These are phyloP conservation scores for Plectranthus barbatus DNA, from an alignment of 257 asterid genomes.

Conservation along the genomic window DNA sequence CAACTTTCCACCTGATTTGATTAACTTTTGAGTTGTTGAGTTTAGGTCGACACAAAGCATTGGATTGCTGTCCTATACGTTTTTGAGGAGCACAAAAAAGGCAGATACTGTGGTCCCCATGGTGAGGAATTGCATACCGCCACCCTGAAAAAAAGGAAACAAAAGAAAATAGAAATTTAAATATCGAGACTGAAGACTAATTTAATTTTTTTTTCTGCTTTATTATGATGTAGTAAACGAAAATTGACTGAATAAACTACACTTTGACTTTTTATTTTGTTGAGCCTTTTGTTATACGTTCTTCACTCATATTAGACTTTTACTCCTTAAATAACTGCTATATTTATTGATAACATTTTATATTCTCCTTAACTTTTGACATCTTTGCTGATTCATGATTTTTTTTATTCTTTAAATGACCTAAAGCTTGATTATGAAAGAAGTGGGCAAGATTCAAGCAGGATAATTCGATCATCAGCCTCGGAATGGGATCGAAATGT, in stretches of 20 bases:
- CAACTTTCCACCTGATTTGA: neutral
- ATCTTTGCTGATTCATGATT: slow-evolving; percentile 6
- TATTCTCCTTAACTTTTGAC: neutral
- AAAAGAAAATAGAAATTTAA: neutral
- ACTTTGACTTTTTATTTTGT: too few species aligned
- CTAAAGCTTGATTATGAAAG: slow-evolving; percentile 54
- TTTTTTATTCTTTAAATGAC: slow-evolving; percentile 15
- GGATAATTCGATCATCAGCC: slow-evolving; percentile 33
- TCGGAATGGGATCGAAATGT: slow-evolving; percentile 54
- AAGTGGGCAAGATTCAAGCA: slow-evolving; percentile 35
- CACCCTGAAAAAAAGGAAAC: neutral
- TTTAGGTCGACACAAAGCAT: slow-evolving; percentile 74
- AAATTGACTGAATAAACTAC: neutral
- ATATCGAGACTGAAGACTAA: neutral
- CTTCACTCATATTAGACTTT: neutral
- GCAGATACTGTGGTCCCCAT: slow-evolving; percentile 89
- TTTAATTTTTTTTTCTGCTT: too few species aligned
- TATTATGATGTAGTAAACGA: neutral
- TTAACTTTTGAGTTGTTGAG: slow-evolving; percentile 8
- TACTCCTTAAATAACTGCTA: too few species aligned
- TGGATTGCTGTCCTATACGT: slow-evolving; percentile 81
- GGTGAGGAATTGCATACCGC: slow-evolving; percentile 35
- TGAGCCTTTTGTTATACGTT: too few species aligned
- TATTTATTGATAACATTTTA: too few species aligned
- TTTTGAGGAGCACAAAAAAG: slow-evolving; percentile 68